Evolutionary conservation across 2,329 filamentous ascomycete genomes (phyloP), one percentile per base, ranked within the genome.

Genomic region (Pseudogymnoascus sp.): DNA sequence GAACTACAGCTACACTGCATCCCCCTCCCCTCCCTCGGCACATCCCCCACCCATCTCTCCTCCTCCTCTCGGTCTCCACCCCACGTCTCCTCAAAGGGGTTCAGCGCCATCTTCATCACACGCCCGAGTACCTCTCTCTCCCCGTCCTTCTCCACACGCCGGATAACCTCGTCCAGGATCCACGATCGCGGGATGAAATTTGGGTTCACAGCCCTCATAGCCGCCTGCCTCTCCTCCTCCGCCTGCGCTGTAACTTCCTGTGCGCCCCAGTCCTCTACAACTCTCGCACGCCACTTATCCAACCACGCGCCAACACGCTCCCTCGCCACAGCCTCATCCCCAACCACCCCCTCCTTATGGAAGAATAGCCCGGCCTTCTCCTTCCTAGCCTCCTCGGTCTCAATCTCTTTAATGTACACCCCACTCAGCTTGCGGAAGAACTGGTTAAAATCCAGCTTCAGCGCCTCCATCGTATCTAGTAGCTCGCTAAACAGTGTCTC

Each of bases 1-100:
- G 93, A 97, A 73, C 91, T 96, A 76, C 94, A 99, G 73, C 91
- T 96, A 75, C 94, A 97, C 78, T 97, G 93, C 84, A 96, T 86
- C 35, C 89, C 90, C 68, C 91, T 84, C 75, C 87, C 85, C 53
- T 81, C 81, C 72, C 83, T 85, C 0, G 93, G 93, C 62, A 96
- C 91, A 76, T 97, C 92, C 1, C 90, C 88, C 69, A 87, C 91
- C 79, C 91, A 96, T 66, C 92, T 81, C 69, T 87, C 81, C 74
- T 96, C 93, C 72, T 96, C 90, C 14, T 85, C 84, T 61, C 77
- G 78, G 67, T 94, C 84, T 83, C 64, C 79, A 68, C 79, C 83
- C 90, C 91, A 94, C 2, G 75, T 74, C 62, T 97, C 93, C 63
- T 91, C 82, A 70, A 97, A 99, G 0, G 94, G 94, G 70, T 91